phyloP scores from a whole-genome alignment of 2,329 filamentous ascomycete species.

The Penicillium decumbens region DNA sequence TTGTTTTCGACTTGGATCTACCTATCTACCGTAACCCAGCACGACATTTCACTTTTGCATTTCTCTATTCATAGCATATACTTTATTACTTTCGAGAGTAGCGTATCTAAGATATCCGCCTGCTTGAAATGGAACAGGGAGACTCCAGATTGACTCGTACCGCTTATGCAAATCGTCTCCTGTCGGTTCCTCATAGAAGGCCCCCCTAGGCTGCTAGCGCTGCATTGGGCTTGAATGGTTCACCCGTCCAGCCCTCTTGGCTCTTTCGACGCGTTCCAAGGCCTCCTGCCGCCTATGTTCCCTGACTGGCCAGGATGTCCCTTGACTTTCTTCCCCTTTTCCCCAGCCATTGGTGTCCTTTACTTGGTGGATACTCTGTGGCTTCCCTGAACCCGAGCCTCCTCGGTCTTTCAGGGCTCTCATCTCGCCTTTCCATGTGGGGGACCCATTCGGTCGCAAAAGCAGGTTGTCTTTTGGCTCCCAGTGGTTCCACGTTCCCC shows the following conservation, averaged over 20 bases:
- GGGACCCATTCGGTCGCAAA: conserved; percentile 15
- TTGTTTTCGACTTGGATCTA: background rate
- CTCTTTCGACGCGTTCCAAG: conserved; percentile 25
- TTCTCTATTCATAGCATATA: no score
- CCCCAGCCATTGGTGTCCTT: conserved; percentile 14
- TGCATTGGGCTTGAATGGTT: conserved; percentile 13
- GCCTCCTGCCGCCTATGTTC: conserved; percentile 18
- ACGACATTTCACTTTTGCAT: background rate
- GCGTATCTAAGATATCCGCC: no score
- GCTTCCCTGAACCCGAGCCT: conserved; percentile 14
- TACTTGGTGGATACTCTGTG: conserved; percentile 11
- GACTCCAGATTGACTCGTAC: conserved; percentile 18
- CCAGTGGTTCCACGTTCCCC: conserved; percentile 14
- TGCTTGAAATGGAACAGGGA: background rate
- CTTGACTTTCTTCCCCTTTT: conserved; percentile 21
- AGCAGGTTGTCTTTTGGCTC: conserved; percentile 19
- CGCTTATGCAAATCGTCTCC: conserved; percentile 11
- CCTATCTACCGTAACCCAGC: background rate
- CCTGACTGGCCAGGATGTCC: conserved; percentile 29
- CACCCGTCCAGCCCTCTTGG: conserved; percentile 4
- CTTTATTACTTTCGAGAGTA: no score
- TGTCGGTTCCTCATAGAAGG: conserved; percentile 17
- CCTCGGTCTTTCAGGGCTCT: conserved; percentile 20
- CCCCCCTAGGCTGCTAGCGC: conserved; percentile 15
- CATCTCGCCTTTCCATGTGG: conserved; percentile 21